Conservation (phyloP, 768 basidiomycete species). For the Phallus indusiatus region DNA sequence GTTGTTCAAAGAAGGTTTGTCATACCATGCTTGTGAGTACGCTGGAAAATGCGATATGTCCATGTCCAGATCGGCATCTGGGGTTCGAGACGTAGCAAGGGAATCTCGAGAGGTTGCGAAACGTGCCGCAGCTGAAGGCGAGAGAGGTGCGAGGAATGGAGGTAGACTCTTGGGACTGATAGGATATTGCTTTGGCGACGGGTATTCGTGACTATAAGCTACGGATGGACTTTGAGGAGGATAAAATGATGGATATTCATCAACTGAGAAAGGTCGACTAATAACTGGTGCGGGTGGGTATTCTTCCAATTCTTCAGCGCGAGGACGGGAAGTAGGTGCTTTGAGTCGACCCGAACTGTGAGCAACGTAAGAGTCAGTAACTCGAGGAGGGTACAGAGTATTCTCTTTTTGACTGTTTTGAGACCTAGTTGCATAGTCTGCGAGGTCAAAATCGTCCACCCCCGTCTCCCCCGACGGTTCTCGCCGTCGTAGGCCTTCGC, state of each 20-base stretch:
- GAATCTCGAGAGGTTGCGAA: background rate
- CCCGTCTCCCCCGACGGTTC: constrained; percentile 51
- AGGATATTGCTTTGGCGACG: constrained; percentile 17
- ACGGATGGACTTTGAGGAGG: background rate
- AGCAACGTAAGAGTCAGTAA: background rate
- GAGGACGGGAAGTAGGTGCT: constrained; percentile 8
- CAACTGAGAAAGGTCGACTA: constrained; percentile 3
- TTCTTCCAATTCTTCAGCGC: constrained; percentile 3
- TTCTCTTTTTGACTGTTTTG: background rate
- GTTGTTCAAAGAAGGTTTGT: constrained; percentile 15
- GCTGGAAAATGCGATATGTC: constrained; percentile 55
- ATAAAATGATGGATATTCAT: background rate
- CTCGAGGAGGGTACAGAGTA: background rate
- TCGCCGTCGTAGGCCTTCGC: constrained; percentile 13
- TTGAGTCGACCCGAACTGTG: background rate
- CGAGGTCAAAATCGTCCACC: constrained; percentile 63
- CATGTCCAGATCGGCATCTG: constrained; percentile 32
- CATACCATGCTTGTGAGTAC: constrained; percentile 58
- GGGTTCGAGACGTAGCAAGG: constrained; percentile 12
- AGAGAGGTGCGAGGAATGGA: constrained; percentile 9
- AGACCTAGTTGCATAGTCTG: constrained; percentile 49
- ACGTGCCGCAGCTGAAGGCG: background rate
- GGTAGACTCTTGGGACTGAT: constrained; percentile 13
- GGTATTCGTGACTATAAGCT: background rate
- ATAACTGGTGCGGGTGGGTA: constrained; percentile 15